Conservation (phyloP, 1,139 yeast genomes). For the Protomyces inundatus region DNA sequence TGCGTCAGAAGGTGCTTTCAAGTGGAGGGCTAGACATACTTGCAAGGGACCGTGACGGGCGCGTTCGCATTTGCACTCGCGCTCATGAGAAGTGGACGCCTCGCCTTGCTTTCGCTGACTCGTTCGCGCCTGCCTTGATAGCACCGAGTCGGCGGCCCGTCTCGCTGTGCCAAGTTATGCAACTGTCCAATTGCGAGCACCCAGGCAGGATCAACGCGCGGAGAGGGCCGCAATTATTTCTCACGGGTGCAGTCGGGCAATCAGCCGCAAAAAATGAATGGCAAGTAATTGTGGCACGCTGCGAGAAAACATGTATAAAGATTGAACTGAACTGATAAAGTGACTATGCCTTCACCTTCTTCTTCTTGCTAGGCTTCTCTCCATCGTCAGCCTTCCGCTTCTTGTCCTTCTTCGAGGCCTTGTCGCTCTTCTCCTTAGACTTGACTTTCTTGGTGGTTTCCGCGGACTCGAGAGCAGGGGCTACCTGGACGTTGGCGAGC, state of each 20-base stretch:
- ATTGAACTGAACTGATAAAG: too few relatives aligned
- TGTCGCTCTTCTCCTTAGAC: conserved; percentile 47
- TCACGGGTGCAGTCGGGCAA: too few relatives aligned
- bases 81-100: not conserved
- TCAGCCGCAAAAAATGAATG: too few relatives aligned
- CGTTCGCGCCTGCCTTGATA: not conserved
- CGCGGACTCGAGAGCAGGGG: conserved; percentile 50
- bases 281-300: too few relatives aligned
- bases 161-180: too few relatives aligned
- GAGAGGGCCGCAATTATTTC: too few relatives aligned
- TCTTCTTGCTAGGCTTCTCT: conserved; percentile 39
- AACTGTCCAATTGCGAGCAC: too few relatives aligned
- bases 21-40: not conserved
- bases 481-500: conserved; percentile 44
- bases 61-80: not conserved
- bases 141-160: too few relatives aligned
- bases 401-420: conserved; percentile 37
- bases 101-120: not conserved
- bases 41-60: not conserved
- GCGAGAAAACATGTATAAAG: too few relatives aligned
- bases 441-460: conserved; percentile 40
- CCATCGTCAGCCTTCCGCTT: conserved; percentile 51
- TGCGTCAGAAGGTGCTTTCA: not conserved
- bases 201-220: too few relatives aligned
- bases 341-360: not conserved